phyloP scores from a whole-genome alignment of 2,329 filamentous ascomycete species.

The Alternaria solani region DNA sequence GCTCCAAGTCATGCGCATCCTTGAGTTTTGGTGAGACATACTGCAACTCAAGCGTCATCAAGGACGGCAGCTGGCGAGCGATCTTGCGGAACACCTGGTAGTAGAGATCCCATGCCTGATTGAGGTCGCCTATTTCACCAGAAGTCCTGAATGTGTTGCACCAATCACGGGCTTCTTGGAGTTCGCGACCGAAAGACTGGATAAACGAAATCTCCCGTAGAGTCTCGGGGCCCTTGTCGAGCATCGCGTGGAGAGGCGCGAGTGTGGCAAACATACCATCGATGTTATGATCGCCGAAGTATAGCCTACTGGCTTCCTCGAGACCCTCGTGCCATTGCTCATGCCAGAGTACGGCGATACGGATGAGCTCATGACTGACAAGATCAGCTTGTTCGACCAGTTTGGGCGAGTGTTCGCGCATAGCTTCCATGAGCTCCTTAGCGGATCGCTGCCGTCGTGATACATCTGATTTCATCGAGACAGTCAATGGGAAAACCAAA shows the following conservation, averaged over 20 bases:
- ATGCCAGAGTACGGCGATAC: constrained; percentile 97
- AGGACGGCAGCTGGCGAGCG: constrained; percentile 87
- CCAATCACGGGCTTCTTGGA: constrained; percentile 95
- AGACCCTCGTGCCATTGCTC: constrained; percentile 98
- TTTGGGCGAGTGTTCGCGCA: constrained; percentile 91
- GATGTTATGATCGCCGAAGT: constrained; percentile 97
- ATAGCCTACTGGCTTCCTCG: constrained; percentile 93
- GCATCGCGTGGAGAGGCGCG: constrained; percentile 86
- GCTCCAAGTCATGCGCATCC: constrained; percentile 81
- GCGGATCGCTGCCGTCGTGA: constrained; percentile 86
- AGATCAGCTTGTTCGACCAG: constrained; percentile 95
- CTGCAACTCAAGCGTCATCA: constrained; percentile 90
- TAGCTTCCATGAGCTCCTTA: constrained; percentile 94
- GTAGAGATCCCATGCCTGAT: constrained; percentile 98
- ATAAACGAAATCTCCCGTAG: constrained; percentile 96
- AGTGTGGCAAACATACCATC: constrained; percentile 96
- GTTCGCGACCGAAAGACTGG: constrained; percentile 93
- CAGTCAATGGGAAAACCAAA: constrained; percentile 94
- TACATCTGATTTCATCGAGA: constrained; percentile 96
- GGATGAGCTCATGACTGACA: constrained; percentile 95
- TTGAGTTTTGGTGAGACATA: constrained; percentile 97
- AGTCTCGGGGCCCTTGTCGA: constrained; percentile 91
- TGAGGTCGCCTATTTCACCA: constrained; percentile 91
- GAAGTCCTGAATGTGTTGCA: constrained; percentile 90
- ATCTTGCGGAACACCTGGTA: constrained; percentile 99